Conservation (phyloP, 495 filamentous ascomycete species). For the Neurospora sp. region DNA sequence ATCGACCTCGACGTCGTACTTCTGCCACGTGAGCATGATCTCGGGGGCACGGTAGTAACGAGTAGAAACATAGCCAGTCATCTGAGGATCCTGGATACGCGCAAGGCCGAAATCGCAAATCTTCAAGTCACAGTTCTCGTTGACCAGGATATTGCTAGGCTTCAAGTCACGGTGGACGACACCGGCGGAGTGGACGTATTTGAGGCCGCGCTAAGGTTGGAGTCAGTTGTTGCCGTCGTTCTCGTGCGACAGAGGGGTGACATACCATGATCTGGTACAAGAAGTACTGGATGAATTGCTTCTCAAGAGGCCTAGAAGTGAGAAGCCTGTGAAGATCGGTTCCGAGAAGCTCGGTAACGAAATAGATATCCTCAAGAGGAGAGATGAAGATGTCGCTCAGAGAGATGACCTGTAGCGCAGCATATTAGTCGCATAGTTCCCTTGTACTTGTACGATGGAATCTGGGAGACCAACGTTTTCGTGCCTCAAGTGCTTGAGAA, state of each 20-base stretch:
- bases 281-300: constrained; percentile 99
- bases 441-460: not conserved
- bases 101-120: constrained; percentile 98
- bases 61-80: constrained; percentile 98
- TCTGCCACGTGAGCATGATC: constrained; percentile 99
- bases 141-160: constrained; percentile 96
- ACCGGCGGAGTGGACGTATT: constrained; percentile 98
- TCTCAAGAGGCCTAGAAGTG: constrained; percentile 91
- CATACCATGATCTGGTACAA: constrained; percentile 94
- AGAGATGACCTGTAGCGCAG: constrained; percentile 68
- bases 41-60: constrained; percentile 97
- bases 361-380: constrained; percentile 96
- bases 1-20: constrained; percentile 98
- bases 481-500: constrained; percentile 91
- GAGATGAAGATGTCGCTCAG: constrained; percentile 99
- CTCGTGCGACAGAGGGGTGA: not conserved
- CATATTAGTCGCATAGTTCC: constrained; percentile 6
- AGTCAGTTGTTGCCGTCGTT: not conserved
- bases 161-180: constrained; percentile 97
- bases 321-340: constrained; percentile 94
- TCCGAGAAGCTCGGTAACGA: constrained; percentile 93
- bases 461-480: constrained; percentile 64
- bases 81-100: constrained; percentile 98
- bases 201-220: constrained; percentile 67
- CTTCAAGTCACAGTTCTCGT: constrained; percentile 98